Conservation (phyloP, 2,329 filamentous ascomycete genomes). For the Sordariomycetes sp. region DNA sequence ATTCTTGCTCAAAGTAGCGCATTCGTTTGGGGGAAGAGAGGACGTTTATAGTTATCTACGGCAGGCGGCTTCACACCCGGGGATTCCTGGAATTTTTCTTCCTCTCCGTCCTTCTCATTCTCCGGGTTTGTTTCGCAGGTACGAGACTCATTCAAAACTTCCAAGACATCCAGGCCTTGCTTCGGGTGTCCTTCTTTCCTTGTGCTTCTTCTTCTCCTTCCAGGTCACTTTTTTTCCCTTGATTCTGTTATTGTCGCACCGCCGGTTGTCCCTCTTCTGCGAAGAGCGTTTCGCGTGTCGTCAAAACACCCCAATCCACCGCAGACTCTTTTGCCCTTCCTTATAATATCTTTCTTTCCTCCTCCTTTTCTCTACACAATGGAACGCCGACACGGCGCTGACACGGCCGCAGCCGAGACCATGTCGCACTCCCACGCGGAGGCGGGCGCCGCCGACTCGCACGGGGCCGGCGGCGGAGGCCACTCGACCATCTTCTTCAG, state of each 20-base stretch:
- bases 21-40: background rate
- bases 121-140: background rate
- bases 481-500: conserved; percentile 47
- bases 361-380: background rate
- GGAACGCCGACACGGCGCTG: conserved; percentile 6
- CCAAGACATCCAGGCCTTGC: too few species aligned
- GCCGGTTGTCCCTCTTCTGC: too few species aligned
- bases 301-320: background rate
- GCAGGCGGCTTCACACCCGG: background rate
- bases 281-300: background rate
- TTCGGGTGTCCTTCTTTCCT: background rate
- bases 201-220: background rate
- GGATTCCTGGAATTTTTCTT: background rate
- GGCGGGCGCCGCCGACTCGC: background rate
- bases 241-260: background rate
- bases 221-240: background rate
- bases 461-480: background rate
- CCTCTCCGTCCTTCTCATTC: background rate
- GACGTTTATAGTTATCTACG: background rate
- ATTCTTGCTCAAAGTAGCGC: background rate
- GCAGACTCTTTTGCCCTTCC: background rate
- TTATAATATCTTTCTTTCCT: background rate
- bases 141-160: background rate
- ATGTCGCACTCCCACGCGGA: background rate
- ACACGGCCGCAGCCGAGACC: background rate